A percentile compares a stretch with the other conserved stretches of the same genome.
Conservation (phyloP, 2,329 filamentous ascomycete genomes). For the Penicillium sp. region DNA sequence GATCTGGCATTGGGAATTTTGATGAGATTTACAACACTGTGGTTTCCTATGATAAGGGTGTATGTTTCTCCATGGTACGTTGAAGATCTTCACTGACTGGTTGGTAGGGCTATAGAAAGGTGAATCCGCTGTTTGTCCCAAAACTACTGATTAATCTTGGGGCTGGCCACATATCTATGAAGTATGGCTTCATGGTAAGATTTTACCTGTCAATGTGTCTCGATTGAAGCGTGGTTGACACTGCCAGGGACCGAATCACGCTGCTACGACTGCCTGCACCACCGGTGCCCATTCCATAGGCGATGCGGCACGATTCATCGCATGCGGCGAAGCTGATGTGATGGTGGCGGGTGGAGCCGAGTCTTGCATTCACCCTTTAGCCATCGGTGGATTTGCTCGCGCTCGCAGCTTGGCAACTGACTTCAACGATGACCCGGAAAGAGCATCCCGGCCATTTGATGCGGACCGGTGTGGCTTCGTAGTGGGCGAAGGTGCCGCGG, state of each 20-base stretch:
- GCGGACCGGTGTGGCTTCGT: constrained; percentile 75
- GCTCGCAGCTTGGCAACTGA: constrained; percentile 77
- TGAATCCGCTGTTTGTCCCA: constrained; percentile 89
- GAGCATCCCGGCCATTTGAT: constrained; percentile 84
- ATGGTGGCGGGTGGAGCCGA: constrained; percentile 96
- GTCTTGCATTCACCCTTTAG: constrained; percentile 90
- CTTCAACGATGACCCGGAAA: constrained; percentile 65
- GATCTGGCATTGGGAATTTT: constrained; percentile 91
- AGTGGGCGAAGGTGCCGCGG: constrained; percentile 83
- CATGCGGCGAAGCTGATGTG: constrained; percentile 83
- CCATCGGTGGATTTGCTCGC: constrained; percentile 84
- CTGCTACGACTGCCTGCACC: constrained; percentile 89
- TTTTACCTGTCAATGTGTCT: not conserved
- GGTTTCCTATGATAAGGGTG: constrained; percentile 65
- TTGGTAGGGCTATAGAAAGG: constrained; percentile 76
- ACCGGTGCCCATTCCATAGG: constrained; percentile 93
- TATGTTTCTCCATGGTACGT: constrained; percentile 42
- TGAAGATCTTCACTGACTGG: constrained; percentile 8
- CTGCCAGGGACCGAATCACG: constrained; percentile 75
- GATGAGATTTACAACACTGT: constrained; percentile 85
- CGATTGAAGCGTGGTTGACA: not conserved
- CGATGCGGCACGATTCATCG: constrained; percentile 86
- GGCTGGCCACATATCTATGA: constrained; percentile 91
- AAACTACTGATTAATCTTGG: constrained; percentile 90
- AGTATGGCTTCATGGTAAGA: constrained; percentile 65